Evolutionary conservation across 2,329 filamentous ascomycete species (phyloP).

Genomic region (Penicillium sp.): DNA sequence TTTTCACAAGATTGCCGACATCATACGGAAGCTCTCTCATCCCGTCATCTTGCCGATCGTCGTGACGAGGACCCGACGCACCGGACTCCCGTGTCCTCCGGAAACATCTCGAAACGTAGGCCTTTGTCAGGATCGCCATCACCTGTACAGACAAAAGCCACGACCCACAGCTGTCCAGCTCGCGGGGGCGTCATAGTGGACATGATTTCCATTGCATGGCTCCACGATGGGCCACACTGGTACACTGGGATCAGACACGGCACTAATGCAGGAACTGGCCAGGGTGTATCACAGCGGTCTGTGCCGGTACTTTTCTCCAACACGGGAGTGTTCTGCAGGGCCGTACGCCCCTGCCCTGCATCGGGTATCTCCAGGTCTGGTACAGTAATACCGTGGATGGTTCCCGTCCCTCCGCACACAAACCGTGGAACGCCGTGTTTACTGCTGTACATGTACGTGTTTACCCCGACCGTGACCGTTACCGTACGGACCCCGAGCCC

Average conservation of each 20-base stretch:
- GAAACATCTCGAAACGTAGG: conserved; percentile 8
- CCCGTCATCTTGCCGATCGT: not conserved
- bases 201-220: conserved; percentile 12
- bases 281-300: conserved; percentile 6
- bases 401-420: conserved; percentile 9
- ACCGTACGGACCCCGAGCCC: not conserved
- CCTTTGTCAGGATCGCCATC: not conserved
- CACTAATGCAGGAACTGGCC: conserved; percentile 41
- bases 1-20: not conserved
- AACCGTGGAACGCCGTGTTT: conserved; percentile 12
- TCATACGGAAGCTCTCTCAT: not conserved
- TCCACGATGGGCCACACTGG: not conserved
- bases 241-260: conserved; percentile 17
- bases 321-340: not conserved
- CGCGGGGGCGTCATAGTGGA: not conserved
- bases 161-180: not conserved
- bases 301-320: not conserved
- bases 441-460: not conserved
- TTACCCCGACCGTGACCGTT: not conserved
- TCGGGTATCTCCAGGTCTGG: not conserved
- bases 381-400: not conserved
- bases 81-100: not conserved
- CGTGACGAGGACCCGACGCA: not conserved
- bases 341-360: not conserved
- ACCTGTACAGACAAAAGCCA: not conserved